Conservation (phyloP, 495 filamentous ascomycete genomes). For the Penicillium mononematosum region DNA sequence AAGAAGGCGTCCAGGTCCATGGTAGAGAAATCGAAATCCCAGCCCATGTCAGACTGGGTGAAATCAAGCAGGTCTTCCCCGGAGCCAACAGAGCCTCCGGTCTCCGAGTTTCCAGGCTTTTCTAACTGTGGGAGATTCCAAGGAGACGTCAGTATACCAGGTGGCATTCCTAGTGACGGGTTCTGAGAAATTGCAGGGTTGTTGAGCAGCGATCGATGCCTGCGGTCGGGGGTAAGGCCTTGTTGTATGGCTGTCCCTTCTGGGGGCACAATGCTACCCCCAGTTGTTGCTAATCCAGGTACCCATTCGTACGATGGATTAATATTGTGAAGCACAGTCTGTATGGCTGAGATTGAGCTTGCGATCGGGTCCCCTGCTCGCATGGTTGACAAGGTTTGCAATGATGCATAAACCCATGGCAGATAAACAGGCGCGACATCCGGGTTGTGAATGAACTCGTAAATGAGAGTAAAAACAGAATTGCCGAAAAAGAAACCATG, state of each 20-base stretch:
- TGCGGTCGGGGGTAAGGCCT: background rate
- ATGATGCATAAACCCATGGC: constrained; percentile 41
- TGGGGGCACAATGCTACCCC: background rate
- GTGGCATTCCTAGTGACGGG: background rate
- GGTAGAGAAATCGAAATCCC: constrained; percentile 48
- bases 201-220: background rate
- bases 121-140: constrained; percentile 23
- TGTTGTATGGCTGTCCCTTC: background rate
- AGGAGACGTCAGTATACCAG: constrained; percentile 25
- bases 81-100: constrained; percentile 29
- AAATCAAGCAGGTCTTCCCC: constrained; percentile 42
- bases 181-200: background rate
- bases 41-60: constrained; percentile 46
- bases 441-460: constrained; percentile 41
- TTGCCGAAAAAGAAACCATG: constrained; percentile 43
- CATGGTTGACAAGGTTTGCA: constrained; percentile 36
- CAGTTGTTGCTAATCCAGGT: background rate
- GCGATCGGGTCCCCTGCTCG: constrained; percentile 30
- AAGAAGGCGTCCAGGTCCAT: constrained; percentile 48
- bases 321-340: constrained; percentile 36
- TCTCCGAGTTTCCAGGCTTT: constrained; percentile 26
- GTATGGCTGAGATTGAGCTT: constrained; percentile 35
- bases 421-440: constrained; percentile 34
- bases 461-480: constrained; percentile 40
- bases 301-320: constrained; percentile 39